phyloP scores from a whole-genome alignment of 2,329 filamentous ascomycete genomes.

The Dichotomopilus funicola region DNA sequence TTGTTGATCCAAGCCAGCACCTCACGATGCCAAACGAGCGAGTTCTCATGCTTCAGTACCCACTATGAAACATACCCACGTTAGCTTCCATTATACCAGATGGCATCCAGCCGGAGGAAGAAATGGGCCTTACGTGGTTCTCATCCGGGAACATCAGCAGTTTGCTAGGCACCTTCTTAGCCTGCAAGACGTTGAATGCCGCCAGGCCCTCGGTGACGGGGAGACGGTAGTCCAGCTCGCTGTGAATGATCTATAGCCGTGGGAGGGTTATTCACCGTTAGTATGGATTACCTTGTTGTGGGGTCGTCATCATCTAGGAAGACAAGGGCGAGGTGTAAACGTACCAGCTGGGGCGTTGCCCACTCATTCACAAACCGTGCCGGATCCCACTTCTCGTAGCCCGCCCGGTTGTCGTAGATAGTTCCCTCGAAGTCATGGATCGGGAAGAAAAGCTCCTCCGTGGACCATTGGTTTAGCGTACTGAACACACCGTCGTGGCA shows the following conservation, averaged over 20 bases:
- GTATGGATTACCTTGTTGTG: no score
- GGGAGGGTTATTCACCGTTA: background rate
- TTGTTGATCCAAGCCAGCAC: constrained; percentile 74
- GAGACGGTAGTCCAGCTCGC: constrained; percentile 80
- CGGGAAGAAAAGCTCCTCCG: constrained; percentile 65
- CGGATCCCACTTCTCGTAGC: constrained; percentile 66
- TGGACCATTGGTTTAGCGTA: constrained; percentile 57
- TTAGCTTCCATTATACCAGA: constrained; percentile 37
- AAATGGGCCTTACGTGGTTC: constrained; percentile 42
- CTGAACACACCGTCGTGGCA: constrained; percentile 84
- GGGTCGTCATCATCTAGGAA: background rate
- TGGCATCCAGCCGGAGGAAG: constrained; percentile 52
- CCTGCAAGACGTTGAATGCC: constrained; percentile 81
- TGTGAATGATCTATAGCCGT: constrained; percentile 58
- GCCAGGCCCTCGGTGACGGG: constrained; percentile 78
- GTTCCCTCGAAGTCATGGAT: constrained; percentile 60
- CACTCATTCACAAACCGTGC: constrained; percentile 60
- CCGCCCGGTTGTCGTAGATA: constrained; percentile 54
- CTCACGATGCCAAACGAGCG: constrained; percentile 79
- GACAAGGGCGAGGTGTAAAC: constrained; percentile 15
- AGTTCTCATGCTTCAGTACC: constrained; percentile 90
- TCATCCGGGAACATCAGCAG: constrained; percentile 77
- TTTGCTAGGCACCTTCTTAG: constrained; percentile 65
- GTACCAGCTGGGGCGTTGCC: constrained; percentile 77
- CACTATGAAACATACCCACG: constrained; percentile 46